A percentile compares a stretch with the other conserved stretches of the same genome.
These are phyloP conservation scores for Colletotrichum plurivorum DNA, from an alignment of 2,329 filamentous ascomycete genomes.

Conservation along the genomic window DNA sequence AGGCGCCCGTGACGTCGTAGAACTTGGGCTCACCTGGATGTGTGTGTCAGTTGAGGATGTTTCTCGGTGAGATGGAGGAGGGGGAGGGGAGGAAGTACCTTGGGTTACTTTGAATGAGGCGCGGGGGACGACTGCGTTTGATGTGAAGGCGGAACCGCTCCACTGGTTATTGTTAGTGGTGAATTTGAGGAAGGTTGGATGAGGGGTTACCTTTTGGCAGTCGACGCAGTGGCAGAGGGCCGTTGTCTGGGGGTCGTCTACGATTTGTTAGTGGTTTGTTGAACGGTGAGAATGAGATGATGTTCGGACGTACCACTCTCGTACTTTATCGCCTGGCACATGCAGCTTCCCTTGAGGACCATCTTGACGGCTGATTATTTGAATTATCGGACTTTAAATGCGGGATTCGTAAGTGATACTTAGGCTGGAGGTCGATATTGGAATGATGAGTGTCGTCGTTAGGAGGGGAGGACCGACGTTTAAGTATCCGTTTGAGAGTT, in stretches of 20 bases:
- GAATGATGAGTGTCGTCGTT: too few relatives aligned
- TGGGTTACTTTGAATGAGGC: constrained; percentile 63
- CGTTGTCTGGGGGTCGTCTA: constrained; percentile 57
- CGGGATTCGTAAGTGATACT: too few relatives aligned
- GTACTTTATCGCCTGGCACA: constrained; percentile 53
- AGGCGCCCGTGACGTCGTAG: constrained; percentile 62
- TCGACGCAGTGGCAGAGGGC: constrained; percentile 68
- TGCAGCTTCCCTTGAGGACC: constrained; percentile 50
- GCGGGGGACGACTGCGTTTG: constrained; percentile 66
- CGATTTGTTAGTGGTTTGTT: too few relatives aligned
- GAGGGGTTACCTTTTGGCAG: constrained; percentile 64
- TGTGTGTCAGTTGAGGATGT: neutral
- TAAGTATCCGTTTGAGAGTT: constrained; percentile 30
- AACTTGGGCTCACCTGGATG: constrained; percentile 59
- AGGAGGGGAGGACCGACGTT: neutral
- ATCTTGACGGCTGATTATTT: constrained; percentile 10
- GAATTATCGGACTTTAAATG: too few relatives aligned
- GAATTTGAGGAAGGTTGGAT: neutral
- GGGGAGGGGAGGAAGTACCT: constrained; percentile 49
- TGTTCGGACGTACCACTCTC: constrained; percentile 48
- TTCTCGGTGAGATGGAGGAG: rapidly evolving
- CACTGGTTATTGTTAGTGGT: constrained; percentile 48
- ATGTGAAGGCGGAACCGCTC: constrained; percentile 68
- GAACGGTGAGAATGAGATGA: too few relatives aligned
- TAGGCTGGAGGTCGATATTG: too few relatives aligned